phyloP scores from a whole-genome alignment of 441 rosid genomes.

The Pelargonium citronellum region DNA sequence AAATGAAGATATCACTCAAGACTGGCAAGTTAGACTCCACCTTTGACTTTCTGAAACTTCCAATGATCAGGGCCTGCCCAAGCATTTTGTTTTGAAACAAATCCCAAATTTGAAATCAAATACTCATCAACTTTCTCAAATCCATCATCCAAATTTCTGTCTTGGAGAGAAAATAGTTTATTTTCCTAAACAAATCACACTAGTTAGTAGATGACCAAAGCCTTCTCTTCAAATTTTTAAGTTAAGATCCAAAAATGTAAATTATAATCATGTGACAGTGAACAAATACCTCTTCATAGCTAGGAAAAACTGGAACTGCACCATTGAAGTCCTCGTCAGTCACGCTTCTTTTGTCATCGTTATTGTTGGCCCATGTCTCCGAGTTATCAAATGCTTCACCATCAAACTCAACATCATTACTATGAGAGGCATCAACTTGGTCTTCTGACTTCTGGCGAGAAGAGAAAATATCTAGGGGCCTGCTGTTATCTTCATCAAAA shows the following conservation, averaged over 20 bases:
- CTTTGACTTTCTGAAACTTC: slow-evolving; percentile 73
- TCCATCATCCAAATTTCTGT: slow-evolving; percentile 41
- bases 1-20: slow-evolving; percentile 11
- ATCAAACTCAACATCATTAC: slow-evolving; percentile 39
- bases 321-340: slow-evolving; percentile 41
- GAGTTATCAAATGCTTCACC: slow-evolving; percentile 48
- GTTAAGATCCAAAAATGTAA: background rate
- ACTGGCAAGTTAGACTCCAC: slow-evolving; percentile 26
- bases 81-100: slow-evolving; percentile 63
- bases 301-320: slow-evolving; percentile 42
- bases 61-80: slow-evolving; percentile 99
- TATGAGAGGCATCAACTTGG: slow-evolving; percentile 30
- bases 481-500: slow-evolving; percentile 66
- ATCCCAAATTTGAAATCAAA: slow-evolving; percentile 61
- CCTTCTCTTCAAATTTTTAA: slow-evolving; percentile 11
- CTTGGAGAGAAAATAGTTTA: slow-evolving; percentile 36
- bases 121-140: slow-evolving; percentile 54
- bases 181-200: slow-evolving; percentile 41
- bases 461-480: slow-evolving; percentile 49
- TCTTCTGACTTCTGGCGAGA: slow-evolving; percentile 35
- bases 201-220: background rate
- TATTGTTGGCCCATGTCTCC: slow-evolving; percentile 39
- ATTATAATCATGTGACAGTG: background rate
- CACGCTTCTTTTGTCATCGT: slow-evolving; percentile 43
- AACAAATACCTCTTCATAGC: slow-evolving; percentile 50